Conservation (phyloP, 495 filamentous ascomycete species). For the Lentithecium fluviatile region DNA sequence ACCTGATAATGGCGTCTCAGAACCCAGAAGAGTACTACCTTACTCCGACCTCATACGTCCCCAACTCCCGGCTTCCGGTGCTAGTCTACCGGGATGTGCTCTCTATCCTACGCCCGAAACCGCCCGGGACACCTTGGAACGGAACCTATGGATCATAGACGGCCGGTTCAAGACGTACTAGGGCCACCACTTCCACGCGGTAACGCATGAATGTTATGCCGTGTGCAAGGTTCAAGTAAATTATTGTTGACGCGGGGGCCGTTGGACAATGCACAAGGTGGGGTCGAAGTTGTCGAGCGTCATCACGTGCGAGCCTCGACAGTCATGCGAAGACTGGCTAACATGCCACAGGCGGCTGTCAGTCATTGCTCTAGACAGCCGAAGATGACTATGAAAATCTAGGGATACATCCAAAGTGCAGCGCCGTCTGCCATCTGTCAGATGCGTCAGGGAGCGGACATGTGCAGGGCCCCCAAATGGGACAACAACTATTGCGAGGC, state of each 20-base stretch:
- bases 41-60: slow-evolving; percentile 42
- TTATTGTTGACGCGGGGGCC: slow-evolving; percentile 43
- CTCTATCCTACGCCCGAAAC: slow-evolving; percentile 29
- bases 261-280: slow-evolving; percentile 38
- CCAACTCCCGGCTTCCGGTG: slow-evolving; percentile 45
- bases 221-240: slow-evolving; percentile 41
- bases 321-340: too few relatives aligned
- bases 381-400: slow-evolving; percentile 46
- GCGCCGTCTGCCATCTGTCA: neutral
- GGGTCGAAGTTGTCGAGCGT: slow-evolving; percentile 41
- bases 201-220: slow-evolving; percentile 48
- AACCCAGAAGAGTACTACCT: slow-evolving; percentile 37
- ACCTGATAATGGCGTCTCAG: slow-evolving; percentile 10
- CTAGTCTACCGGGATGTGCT: slow-evolving; percentile 46
- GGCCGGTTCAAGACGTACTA: slow-evolving; percentile 44
- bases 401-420: slow-evolving; percentile 45
- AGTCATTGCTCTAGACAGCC: slow-evolving; percentile 42
- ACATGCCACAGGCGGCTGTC: slow-evolving; percentile 39
- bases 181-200: slow-evolving; percentile 44
- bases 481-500: slow-evolving; percentile 41
- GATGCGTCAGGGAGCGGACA: neutral
- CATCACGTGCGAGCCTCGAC: too few relatives aligned
- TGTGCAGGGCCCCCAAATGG: slow-evolving; percentile 37
- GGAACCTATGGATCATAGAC: slow-evolving; percentile 44
- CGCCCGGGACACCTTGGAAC: slow-evolving; percentile 37